Percentiles rank a stretch among this genome's conserved stretches.
phyloP scores from a whole-genome alignment of 2,329 filamentous ascomycete species.

The Diplodia sapinea region DNA sequence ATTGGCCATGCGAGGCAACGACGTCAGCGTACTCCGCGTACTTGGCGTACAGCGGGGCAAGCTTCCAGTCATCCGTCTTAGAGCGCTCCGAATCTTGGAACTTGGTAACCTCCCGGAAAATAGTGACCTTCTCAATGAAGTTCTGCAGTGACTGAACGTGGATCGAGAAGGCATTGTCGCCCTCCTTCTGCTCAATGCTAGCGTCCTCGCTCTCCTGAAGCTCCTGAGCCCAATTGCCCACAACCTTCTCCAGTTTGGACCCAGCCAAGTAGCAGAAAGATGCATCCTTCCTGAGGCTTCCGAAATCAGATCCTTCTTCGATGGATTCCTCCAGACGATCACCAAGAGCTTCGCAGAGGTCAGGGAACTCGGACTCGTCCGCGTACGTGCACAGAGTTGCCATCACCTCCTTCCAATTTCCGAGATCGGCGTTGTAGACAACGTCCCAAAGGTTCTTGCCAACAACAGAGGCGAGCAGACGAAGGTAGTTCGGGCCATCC shows the following conservation, averaged over 20 bases:
- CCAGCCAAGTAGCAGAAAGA: slow-evolving; percentile 96
- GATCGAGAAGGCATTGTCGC: slow-evolving; percentile 86
- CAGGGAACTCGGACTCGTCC: slow-evolving; percentile 86
- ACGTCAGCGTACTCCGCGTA: slow-evolving; percentile 98
- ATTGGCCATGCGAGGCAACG: slow-evolving; percentile 84
- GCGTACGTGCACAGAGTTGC: slow-evolving; percentile 95
- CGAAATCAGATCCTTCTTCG: slow-evolving; percentile 57
- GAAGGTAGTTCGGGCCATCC: slow-evolving; percentile 86
- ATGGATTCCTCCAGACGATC: slow-evolving; percentile 81
- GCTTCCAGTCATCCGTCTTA: slow-evolving; percentile 82
- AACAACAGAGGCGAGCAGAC: slow-evolving; percentile 87
- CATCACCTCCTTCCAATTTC: slow-evolving; percentile 97
- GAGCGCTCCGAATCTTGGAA: slow-evolving; percentile 80
- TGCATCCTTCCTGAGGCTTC: slow-evolving; percentile 75
- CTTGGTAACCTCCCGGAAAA: slow-evolving; percentile 92
- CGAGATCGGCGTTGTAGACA: slow-evolving; percentile 91
- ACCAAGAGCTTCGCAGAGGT: slow-evolving; percentile 92
- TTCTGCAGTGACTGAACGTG: slow-evolving; percentile 87
- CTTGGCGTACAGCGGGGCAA: slow-evolving; percentile 86
- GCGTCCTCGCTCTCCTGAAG: slow-evolving; percentile 82
- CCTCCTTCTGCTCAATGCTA: slow-evolving; percentile 69
- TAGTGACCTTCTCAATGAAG: slow-evolving; percentile 97
- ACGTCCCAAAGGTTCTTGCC: slow-evolving; percentile 98
- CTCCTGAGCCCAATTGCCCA: slow-evolving; percentile 90
- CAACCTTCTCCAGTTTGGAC: slow-evolving; percentile 96